Evolutionary conservation across 2,329 filamentous ascomycete species (phyloP).

Genomic region (Ophioceras dolichostomum): DNA sequence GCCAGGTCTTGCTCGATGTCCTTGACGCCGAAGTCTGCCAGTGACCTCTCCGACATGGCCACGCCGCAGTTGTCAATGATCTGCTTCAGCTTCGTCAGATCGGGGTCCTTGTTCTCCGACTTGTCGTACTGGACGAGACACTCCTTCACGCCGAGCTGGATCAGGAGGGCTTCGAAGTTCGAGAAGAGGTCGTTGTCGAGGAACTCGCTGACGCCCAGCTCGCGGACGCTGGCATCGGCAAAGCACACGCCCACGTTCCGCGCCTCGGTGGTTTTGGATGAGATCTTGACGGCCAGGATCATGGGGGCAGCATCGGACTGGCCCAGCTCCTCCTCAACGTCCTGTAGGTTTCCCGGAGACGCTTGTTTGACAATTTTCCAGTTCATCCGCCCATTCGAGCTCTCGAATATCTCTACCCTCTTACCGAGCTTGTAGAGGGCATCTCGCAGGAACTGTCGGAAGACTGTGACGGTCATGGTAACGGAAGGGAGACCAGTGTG

Average conservation of each 20-base stretch:
- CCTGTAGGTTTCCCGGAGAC: conserved; percentile 90
- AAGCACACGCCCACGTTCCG: conserved; percentile 91
- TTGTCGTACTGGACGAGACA: conserved; percentile 76
- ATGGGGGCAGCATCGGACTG: conserved; percentile 85
- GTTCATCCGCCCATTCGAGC: conserved; percentile 62
- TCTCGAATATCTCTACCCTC: conserved; percentile 82
- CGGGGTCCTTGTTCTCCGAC: conserved; percentile 69
- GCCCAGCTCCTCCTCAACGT: conserved; percentile 86
- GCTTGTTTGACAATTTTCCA: conserved; percentile 91
- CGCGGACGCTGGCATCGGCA: conserved; percentile 89
- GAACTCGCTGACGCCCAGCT: conserved; percentile 94
- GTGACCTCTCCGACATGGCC: conserved; percentile 69
- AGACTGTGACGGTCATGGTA: conserved; percentile 90
- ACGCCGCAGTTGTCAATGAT: conserved; percentile 91
- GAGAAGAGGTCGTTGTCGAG: conserved; percentile 98
- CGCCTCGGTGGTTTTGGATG: conserved; percentile 74
- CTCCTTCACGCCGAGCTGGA: conserved; percentile 91
- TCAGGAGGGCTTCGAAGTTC: conserved; percentile 92
- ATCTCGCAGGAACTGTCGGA: conserved; percentile 88
- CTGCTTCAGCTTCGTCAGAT: conserved; percentile 73
- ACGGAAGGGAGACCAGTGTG: conserved; percentile 83
- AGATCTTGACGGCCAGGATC: conserved; percentile 88
- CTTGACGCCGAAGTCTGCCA: conserved; percentile 68
- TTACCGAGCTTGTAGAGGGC: conserved; percentile 86
- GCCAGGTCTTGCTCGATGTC: conserved; percentile 95